Base-by-base conservation (phyloP, 2,329 filamentous ascomycete species). In the Nannizziopsis barbatae region DNA sequence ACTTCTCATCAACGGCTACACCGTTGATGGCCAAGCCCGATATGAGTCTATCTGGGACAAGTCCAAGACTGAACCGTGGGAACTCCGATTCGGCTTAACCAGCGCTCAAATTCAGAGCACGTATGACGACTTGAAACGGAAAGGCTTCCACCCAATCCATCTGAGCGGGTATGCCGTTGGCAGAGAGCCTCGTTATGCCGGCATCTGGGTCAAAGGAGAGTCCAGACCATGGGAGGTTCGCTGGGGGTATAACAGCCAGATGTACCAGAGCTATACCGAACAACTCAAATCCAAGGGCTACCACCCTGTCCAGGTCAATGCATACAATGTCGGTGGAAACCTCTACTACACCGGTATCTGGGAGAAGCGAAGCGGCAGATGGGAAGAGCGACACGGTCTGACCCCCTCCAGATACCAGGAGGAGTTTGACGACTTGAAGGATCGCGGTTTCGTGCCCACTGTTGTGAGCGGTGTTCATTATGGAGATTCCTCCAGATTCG, bases 341-440 rank as follows among this genome's bases (percentile, higher is more conserved):
- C 38, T 15, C 20, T 53, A 47, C 22, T 52, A 43, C 27, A 46
- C 49, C 33, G 52, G 42, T 33, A 52, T 53, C 49, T 53, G 49
- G 49, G 46, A 52, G n/a, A 44, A 50, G 17, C 40, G 30, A 2
- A 35, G 40, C n/a, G 31, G 30, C 11, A 11, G 17, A 15, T 54
- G 51, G 45, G 15, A 47, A 31, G 45, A 45, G 9, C 39, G 45
- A 20, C 42, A 50, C 38, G 50, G 40, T 9, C 10, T 52, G 42
- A 45, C 50, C 18, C n/a, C 41, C 9, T 2, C 20, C 18, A n/a
- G 15, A 38, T 52, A 50, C 30, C 45, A 54, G 33, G 12, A 40
- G 22, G 43, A 45, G 27, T 49, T 50, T 44, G 27, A 50, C 10
- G 18, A 49, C 3, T 30, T 49, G 36, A 17, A 15, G 14, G 33